Percentiles rank a stretch among this genome's conserved stretches.
Conservation (phyloP, 805 yeast species). For the Deakozyma indianensis region DNA sequence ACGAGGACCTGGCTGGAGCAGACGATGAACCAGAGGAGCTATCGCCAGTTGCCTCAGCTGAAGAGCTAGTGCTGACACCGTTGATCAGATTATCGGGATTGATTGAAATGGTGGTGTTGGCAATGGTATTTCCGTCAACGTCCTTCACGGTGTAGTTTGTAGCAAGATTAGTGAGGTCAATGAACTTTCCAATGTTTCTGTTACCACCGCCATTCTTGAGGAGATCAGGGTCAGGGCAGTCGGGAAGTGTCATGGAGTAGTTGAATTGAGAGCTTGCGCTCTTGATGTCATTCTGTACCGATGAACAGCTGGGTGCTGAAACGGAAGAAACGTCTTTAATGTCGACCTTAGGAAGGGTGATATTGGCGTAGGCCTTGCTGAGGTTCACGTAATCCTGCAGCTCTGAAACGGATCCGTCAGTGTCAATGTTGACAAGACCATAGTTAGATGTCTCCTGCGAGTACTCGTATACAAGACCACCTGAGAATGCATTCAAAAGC, state of each 20-base stretch:
- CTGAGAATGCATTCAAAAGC: constrained; percentile 42
- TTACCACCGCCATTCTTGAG: constrained; percentile 25
- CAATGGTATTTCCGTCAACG: constrained; percentile 13
- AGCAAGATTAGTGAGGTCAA: constrained; percentile 12
- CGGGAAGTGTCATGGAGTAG: constrained; percentile 19
- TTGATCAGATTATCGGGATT: not conserved
- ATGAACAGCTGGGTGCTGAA: not conserved
- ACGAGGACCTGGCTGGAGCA: constrained; percentile 1
- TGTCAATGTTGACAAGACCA: constrained; percentile 57
- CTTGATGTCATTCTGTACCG: constrained; percentile 8
- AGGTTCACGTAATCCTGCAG: constrained; percentile 48
- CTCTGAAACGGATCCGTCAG: constrained; percentile 33
- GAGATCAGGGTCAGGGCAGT: constrained; percentile 23
- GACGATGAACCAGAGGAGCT: not conserved
- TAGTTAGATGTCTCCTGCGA: constrained; percentile 62
- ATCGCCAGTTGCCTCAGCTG: not conserved
- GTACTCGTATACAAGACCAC: constrained; percentile 90
- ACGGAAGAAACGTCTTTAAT: not conserved
- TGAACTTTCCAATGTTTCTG: constrained; percentile 22
- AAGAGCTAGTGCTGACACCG: not conserved
- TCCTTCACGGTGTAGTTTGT: constrained; percentile 19
- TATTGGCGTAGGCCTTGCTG: constrained; percentile 38
- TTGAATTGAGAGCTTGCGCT: constrained; percentile 15
- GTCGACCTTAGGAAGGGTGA: constrained; percentile 10
- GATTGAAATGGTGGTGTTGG: not conserved